Conservation (phyloP, 176 grass and related monocot genomes). For the Avena atlantica region DNA sequence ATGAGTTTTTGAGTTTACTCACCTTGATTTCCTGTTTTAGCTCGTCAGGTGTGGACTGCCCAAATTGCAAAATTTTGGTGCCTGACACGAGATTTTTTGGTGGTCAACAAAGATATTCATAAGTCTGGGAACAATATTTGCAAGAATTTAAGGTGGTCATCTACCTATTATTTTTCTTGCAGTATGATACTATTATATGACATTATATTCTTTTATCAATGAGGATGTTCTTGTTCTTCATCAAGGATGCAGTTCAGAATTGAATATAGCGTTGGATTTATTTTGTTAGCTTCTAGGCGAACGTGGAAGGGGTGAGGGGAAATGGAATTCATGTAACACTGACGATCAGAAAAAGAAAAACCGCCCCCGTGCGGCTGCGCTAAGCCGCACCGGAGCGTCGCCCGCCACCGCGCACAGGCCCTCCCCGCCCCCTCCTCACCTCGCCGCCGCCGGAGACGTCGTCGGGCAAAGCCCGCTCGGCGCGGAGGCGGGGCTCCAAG, state of each 20-base stretch:
- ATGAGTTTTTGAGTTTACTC: slow-evolving; percentile 1
- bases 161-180: not conserved
- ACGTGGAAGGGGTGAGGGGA: too few species aligned
- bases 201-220: not conserved
- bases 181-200: slow-evolving; percentile 17
- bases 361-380: too few species aligned
- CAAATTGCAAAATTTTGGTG: not conserved
- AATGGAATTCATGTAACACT: too few species aligned
- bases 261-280: not conserved
- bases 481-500: too few species aligned
- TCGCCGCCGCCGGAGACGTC: too few species aligned
- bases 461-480: too few species aligned
- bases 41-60: not conserved
- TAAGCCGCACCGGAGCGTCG: too few species aligned
- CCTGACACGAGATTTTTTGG: not conserved
- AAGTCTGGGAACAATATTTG: not conserved
- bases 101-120: not conserved
- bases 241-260: not conserved
- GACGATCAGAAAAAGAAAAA: too few species aligned
- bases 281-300: slow-evolving; percentile 75
- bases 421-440: too few species aligned
- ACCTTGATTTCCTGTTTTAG: slow-evolving; percentile 2
- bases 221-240: not conserved
- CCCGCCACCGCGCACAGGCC: too few species aligned
- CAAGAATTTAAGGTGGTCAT: not conserved